A percentile compares a stretch with the other conserved stretches of the same genome.
phyloP scores from a whole-genome alignment of 352 stramenopile genomes.

The Phytophthora nicotianae region DNA sequence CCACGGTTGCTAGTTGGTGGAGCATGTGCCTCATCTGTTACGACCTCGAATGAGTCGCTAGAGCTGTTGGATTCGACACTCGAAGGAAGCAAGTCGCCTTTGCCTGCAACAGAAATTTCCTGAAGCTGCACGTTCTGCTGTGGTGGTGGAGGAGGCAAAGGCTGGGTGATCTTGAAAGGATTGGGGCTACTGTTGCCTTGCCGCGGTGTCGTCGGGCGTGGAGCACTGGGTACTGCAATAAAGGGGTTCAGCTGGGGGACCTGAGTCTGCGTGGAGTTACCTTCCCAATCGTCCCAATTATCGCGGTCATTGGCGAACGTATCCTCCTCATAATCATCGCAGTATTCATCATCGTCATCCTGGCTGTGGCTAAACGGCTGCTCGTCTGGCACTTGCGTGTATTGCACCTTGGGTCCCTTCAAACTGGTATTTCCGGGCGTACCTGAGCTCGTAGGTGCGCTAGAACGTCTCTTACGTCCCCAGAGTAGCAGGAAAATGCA shows the following conservation, averaged over 20 bases:
- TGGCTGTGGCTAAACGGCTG: slow-evolving; percentile 47
- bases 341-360: slow-evolving; percentile 51
- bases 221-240: slow-evolving; percentile 18
- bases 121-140: slow-evolving; percentile 30
- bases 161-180: slow-evolving; percentile 35
- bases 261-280: slow-evolving; percentile 41
- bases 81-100: slow-evolving; percentile 22
- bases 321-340: slow-evolving; percentile 58
- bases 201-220: slow-evolving; percentile 18
- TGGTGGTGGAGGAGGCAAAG: slow-evolving; percentile 22
- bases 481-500: slow-evolving; percentile 64
- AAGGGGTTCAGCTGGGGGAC: slow-evolving; percentile 52
- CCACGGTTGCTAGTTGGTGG: slow-evolving; percentile 21
- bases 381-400: slow-evolving; percentile 64
- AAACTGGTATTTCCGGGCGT: slow-evolving; percentile 8
- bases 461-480: slow-evolving; percentile 51
- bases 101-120: slow-evolving; percentile 33
- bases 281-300: slow-evolving; percentile 81
- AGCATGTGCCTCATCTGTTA: slow-evolving; percentile 43
- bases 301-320: slow-evolving; percentile 49
- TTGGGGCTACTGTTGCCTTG: slow-evolving; percentile 8
- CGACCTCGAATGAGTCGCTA: slow-evolving; percentile 75
- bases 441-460: slow-evolving; percentile 15
- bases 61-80: slow-evolving; percentile 69
- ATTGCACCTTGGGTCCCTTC: slow-evolving; percentile 53